Evolutionary conservation across 176 grass and related monocot genomes (phyloP).

Genomic region (Carex pumila): DNA sequence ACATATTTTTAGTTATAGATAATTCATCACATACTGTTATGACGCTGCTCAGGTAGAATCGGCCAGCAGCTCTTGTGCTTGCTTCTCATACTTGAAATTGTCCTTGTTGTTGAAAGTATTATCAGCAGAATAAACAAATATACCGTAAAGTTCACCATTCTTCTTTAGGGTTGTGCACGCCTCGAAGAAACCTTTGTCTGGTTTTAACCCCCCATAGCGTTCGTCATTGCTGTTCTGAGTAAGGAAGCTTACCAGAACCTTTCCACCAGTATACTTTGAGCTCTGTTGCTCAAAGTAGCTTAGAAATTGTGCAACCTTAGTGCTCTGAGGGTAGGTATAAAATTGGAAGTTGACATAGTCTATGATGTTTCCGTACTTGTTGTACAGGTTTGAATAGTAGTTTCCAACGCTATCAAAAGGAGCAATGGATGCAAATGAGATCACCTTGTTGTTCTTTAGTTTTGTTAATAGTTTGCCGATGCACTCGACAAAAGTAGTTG

Average conservation of each 20-base stretch:
- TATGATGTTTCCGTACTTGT: constrained; percentile 27
- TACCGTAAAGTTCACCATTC: constrained; percentile 15
- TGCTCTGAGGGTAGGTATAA: constrained; percentile 34
- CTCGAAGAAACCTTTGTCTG: constrained; percentile 35
- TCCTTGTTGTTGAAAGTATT: too few relatives aligned
- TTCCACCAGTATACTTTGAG: constrained; percentile 20
- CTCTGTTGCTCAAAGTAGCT: constrained; percentile 34
- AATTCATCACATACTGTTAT: too few relatives aligned
- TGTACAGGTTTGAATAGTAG: constrained; percentile 29
- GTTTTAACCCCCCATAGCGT: neutral
- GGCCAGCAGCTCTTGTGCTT: too few relatives aligned
- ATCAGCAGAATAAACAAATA: too few relatives aligned
- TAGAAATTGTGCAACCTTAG: constrained; percentile 33
- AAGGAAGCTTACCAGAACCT: constrained; percentile 24
- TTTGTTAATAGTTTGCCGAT: constrained; percentile 27
- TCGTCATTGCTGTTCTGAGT: neutral
- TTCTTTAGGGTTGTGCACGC: constrained; percentile 30
- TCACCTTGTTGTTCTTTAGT: constrained; percentile 20
- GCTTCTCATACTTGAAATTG: too few relatives aligned
- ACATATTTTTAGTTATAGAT: too few relatives aligned
- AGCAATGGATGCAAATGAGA: constrained; percentile 43
- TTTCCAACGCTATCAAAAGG: constrained; percentile 35
- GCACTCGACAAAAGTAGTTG: constrained; percentile 39
- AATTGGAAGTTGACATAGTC: constrained; percentile 62
- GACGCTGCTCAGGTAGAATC: too few relatives aligned